phyloP scores from a whole-genome alignment of 352 stramenopile genomes.

The Globisporangium parvum region DNA sequence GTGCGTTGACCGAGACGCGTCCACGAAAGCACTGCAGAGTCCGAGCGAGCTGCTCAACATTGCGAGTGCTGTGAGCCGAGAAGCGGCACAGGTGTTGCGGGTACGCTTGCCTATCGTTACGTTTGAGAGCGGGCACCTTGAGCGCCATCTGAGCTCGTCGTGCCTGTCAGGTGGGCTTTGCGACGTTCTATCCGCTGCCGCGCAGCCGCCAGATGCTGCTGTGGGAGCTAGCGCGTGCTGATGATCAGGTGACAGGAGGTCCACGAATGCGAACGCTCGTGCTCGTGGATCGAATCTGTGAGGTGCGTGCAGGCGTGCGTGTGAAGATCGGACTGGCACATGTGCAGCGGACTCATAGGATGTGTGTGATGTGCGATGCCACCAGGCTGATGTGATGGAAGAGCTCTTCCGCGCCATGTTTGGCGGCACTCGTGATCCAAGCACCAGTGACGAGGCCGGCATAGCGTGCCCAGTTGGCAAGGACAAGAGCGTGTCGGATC shows the following conservation, averaged over 20 bases:
- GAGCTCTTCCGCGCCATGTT: constrained; percentile 16
- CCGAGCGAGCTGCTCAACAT: neutral
- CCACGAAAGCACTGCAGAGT: neutral
- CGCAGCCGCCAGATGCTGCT: constrained; percentile 13
- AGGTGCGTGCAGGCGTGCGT: constrained; percentile 11
- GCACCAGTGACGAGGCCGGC: neutral
- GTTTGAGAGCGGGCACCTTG: neutral
- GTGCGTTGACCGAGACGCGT: neutral
- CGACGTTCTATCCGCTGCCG: constrained; percentile 32
- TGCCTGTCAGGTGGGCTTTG: constrained; percentile 35
- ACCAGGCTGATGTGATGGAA: constrained; percentile 21
- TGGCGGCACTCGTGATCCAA: no score
- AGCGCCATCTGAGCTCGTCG: neutral
- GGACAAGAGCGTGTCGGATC: neutral
- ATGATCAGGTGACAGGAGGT: neutral
- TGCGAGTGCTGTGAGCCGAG: constrained; percentile 17
- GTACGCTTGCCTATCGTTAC: constrained; percentile 13
- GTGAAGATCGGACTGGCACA: no score
- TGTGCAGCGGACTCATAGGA: neutral
- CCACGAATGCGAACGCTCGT: constrained; percentile 16
- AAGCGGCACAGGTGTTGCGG: constrained; percentile 38
- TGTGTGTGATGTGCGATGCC: neutral
- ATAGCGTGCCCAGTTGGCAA: neutral
- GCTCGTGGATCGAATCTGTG: constrained; percentile 20
- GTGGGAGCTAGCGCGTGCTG: constrained; percentile 14